phyloP scores from a whole-genome alignment of 2,329 filamentous ascomycete species.

The Phialemoniopsis sp. region DNA sequence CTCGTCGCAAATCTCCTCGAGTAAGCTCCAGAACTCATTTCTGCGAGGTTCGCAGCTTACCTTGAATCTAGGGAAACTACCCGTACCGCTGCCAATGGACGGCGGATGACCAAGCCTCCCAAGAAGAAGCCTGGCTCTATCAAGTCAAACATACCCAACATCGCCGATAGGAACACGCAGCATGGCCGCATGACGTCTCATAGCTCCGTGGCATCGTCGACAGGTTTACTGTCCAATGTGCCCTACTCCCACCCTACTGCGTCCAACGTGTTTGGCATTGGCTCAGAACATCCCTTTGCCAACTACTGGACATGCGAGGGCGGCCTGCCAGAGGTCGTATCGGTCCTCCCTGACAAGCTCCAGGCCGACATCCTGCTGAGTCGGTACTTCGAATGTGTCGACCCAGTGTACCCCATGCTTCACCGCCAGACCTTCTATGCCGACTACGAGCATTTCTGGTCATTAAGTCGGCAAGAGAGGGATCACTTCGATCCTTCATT shows the following conservation, averaged over 20 bases:
- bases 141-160: slow-evolving; percentile 44
- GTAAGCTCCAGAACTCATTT: slow-evolving; percentile 47
- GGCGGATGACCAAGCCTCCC: slow-evolving; percentile 53
- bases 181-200: slow-evolving; percentile 22
- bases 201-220: slow-evolving; percentile 51
- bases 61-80: slow-evolving; percentile 47
- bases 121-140: slow-evolving; percentile 44
- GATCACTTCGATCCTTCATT: slow-evolving; percentile 61
- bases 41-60: slow-evolving; percentile 5
- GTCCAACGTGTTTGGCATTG: slow-evolving; percentile 78
- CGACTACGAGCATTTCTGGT: slow-evolving; percentile 78
- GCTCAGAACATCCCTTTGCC: slow-evolving; percentile 72
- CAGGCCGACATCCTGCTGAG: slow-evolving; percentile 68
- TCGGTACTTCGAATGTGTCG: slow-evolving; percentile 67
- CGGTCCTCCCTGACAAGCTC: slow-evolving; percentile 69
- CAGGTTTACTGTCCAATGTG: slow-evolving; percentile 65
- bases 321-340: slow-evolving; percentile 70
- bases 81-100: slow-evolving; percentile 45
- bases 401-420: slow-evolving; percentile 78
- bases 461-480: slow-evolving; percentile 52
- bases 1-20: slow-evolving; percentile 73
- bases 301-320: slow-evolving; percentile 84
- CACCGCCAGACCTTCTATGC: slow-evolving; percentile 71
- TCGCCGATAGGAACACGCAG: slow-evolving; percentile 50
- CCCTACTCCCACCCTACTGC: slow-evolving; percentile 67